These are phyloP conservation scores for Aspergillus baeticus DNA, from an alignment of 495 filamentous ascomycete species.

Conservation along the genomic window DNA sequence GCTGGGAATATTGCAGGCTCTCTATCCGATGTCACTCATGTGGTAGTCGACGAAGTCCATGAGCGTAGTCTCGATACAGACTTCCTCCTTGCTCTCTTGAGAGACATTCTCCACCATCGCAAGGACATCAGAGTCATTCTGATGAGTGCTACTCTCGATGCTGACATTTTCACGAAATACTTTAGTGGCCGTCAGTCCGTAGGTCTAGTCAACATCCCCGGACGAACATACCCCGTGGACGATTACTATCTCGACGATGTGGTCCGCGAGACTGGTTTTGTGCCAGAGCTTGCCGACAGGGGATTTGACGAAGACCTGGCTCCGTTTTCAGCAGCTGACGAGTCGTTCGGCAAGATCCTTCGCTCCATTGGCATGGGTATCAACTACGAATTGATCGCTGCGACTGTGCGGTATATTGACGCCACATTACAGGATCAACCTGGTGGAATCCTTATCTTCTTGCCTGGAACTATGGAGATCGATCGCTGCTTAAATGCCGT, in stretches of 20 bases:
- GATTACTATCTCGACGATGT: constrained; percentile 93
- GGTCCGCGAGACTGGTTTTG: constrained; percentile 74
- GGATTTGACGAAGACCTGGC: constrained; percentile 34
- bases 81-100: constrained; percentile 85
- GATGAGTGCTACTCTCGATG: constrained; percentile 98
- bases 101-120: constrained; percentile 72
- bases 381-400: constrained; percentile 86
- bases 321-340: constrained; percentile 37
- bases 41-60: constrained; percentile 96
- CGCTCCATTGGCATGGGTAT: constrained; percentile 78
- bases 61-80: constrained; percentile 95
- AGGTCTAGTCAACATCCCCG: constrained; percentile 78
- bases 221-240: constrained; percentile 84
- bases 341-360: constrained; percentile 62
- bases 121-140: constrained; percentile 87
- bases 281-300: constrained; percentile 35
- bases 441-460: constrained; percentile 90
- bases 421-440: constrained; percentile 62
- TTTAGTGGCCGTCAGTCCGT: constrained; percentile 70
- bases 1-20: constrained; percentile 74
- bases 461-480: constrained; percentile 86
- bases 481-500: constrained; percentile 74
- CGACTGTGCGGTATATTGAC: constrained; percentile 79
- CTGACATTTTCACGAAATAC: constrained; percentile 79
- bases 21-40: constrained; percentile 86